Evolutionary conservation across 2,329 filamentous ascomycete genomes (phyloP).

Genomic region (Pseudohalonectria lignicola): DNA sequence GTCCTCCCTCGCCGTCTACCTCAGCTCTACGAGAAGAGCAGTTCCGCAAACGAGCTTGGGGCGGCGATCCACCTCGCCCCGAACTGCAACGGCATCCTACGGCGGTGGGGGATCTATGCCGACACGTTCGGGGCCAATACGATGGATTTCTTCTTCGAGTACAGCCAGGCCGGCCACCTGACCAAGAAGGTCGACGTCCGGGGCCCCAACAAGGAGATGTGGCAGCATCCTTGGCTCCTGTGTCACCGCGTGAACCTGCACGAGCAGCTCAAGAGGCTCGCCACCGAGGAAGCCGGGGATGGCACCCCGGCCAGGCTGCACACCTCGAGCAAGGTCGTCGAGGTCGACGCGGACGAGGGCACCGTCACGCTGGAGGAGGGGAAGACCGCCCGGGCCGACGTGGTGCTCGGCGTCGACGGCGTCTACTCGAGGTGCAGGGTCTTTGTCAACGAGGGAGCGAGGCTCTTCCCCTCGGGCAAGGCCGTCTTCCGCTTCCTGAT

Average conservation of each 20-base stretch:
- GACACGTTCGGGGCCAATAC: constrained; percentile 23
- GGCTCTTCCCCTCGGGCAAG: constrained; percentile 35
- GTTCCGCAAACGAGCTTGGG: constrained; percentile 40
- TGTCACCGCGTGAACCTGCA: constrained; percentile 43
- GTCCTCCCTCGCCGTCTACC: neutral
- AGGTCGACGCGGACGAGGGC: constrained; percentile 26
- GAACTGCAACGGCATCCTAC: constrained; percentile 47
- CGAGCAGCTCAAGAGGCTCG: constrained; percentile 34
- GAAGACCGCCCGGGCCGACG: constrained; percentile 27
- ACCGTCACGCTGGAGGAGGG: constrained; percentile 32
- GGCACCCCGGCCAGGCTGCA: constrained; percentile 22
- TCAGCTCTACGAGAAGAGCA: constrained; percentile 44
- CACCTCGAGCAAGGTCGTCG: constrained; percentile 28
- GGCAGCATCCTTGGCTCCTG: constrained; percentile 40
- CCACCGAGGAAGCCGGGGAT: constrained; percentile 21
- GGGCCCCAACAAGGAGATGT: constrained; percentile 26
- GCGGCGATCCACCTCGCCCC: constrained; percentile 45
- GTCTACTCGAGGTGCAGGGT: constrained; percentile 18
- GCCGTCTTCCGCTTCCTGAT: constrained; percentile 48
- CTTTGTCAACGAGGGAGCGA: constrained; percentile 8
- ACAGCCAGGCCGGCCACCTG: constrained; percentile 8
- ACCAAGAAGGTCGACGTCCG: constrained; percentile 20
- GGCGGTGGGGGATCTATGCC: constrained; percentile 23
- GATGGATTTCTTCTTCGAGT: constrained; percentile 13
- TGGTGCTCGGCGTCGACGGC: constrained; percentile 43